phyloP scores from a whole-genome alignment of 148 eudicot genomes.

The Rhododendron williamsianum region DNA sequence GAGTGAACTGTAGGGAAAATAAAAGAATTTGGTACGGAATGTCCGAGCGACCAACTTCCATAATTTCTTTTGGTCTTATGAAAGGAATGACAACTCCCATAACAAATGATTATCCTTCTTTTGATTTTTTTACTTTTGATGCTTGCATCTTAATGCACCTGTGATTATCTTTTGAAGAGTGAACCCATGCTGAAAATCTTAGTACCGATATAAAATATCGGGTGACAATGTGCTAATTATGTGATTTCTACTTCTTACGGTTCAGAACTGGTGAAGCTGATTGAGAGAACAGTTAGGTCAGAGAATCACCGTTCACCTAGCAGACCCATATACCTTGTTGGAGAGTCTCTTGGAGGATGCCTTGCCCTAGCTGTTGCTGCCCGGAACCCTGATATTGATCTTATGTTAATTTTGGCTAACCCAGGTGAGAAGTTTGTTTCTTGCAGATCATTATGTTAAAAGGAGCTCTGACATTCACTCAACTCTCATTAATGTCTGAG shows the following conservation, averaged over 20 bases:
- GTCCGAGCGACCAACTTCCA: neutral
- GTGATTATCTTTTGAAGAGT: neutral
- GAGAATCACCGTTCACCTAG: constrained; percentile 29
- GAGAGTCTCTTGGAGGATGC: constrained; percentile 62
- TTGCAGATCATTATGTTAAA: neutral
- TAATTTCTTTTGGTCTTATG: neutral
- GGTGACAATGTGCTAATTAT: neutral
- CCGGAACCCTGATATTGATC: constrained; percentile 48
- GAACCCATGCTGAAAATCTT: neutral
- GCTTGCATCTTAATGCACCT: neutral
- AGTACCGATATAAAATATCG: neutral
- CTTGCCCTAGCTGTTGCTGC: constrained; percentile 62
- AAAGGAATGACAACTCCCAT: neutral
- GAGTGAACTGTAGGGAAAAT: neutral
- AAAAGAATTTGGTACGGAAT: neutral
- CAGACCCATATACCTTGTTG: constrained; percentile 65
- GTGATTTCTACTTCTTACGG: neutral
- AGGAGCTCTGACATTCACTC: neutral
- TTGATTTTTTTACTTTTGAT: neutral
- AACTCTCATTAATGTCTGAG: neutral
- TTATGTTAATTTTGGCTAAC: constrained; percentile 63
- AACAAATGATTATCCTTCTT: neutral
- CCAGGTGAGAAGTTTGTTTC: constrained; percentile 46
- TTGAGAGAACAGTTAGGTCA: constrained; percentile 46
- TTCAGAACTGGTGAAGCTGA: constrained; percentile 47